phyloP scores from a whole-genome alignment of 2,329 filamentous ascomycete genomes.

The Colletotrichum chlorophyti region DNA sequence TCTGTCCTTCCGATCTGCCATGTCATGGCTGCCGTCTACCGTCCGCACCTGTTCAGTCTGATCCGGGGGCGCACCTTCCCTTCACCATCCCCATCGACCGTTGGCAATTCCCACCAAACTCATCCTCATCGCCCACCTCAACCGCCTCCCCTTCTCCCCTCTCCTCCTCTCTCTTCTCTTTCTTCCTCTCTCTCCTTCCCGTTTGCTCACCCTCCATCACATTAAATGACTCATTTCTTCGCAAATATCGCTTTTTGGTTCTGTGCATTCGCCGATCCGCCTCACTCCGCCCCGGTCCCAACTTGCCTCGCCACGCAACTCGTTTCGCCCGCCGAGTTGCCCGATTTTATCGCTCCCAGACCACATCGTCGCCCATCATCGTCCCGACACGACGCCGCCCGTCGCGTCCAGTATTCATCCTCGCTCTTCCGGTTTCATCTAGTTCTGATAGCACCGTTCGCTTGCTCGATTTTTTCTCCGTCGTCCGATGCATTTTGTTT shows the following conservation, averaged over 20 bases:
- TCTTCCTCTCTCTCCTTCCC: slow-evolving; percentile 2
- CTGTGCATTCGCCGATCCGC: slow-evolving; percentile 7
- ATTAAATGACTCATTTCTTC: slow-evolving; percentile 11
- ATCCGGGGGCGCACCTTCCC: slow-evolving; percentile 23
- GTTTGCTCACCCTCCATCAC: slow-evolving; percentile 27
- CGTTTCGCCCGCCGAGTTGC: slow-evolving; percentile 25
- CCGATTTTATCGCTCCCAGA: too few relatives aligned
- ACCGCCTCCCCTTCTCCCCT: slow-evolving; percentile 17
- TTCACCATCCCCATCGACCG: too few relatives aligned
- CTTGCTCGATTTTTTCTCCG: slow-evolving; percentile 13
- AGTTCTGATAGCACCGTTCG: background rate
- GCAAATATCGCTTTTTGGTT: slow-evolving; percentile 8
- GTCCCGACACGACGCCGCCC: slow-evolving; percentile 4
- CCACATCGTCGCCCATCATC: slow-evolving; percentile 5
- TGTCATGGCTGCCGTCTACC: background rate
- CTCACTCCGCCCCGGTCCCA: slow-evolving; percentile 11
- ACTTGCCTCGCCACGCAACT: slow-evolving; percentile 16
- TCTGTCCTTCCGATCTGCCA: background rate
- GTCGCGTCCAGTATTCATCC: slow-evolving; percentile 19
- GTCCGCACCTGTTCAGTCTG: slow-evolving; percentile 6
- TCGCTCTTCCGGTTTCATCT: slow-evolving; percentile 8
- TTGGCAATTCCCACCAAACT: slow-evolving; percentile 30
- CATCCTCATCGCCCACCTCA: slow-evolving; percentile 31
- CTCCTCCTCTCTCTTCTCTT: slow-evolving; percentile 19
- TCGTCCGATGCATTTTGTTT: background rate